Evolutionary conservation across 345 rosid genomes (phyloP).

Genomic region (Acer negundo): DNA sequence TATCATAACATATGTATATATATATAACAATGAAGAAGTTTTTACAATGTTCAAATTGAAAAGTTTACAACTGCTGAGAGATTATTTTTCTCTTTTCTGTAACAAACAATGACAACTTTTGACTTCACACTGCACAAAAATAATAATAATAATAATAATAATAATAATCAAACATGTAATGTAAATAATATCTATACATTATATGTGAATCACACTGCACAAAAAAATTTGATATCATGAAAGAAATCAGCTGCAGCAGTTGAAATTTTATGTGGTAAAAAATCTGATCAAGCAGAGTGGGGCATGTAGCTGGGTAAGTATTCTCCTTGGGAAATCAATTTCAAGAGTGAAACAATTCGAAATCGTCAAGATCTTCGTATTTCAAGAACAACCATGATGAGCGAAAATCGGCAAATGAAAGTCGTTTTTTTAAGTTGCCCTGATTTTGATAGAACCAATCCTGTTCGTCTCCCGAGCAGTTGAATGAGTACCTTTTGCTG

Average conservation of each 20-base stretch:
- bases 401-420: not conserved
- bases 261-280: no score
- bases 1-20: not conserved
- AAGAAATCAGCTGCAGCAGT: not conserved
- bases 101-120: not conserved
- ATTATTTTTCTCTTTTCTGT: not conserved
- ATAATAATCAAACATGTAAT: constrained; percentile 16
- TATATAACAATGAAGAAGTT: not conserved
- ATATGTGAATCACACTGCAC: not conserved
- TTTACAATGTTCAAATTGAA: not conserved
- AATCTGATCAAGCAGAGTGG: not conserved
- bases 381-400: not conserved
- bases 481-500: constrained; percentile 31
- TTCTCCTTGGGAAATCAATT: not conserved
- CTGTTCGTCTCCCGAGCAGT: constrained; percentile 27
- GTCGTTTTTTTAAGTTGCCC: constrained; percentile 24
- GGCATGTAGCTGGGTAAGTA: not conserved
- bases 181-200: constrained; percentile 22
- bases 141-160: constrained; percentile 2
- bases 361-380: not conserved
- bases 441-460: constrained; percentile 36
- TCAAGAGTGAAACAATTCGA: not conserved
- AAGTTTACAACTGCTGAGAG: not conserved
- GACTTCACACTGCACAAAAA: not conserved
- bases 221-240: not conserved